Percentiles rank a stretch among this genome's conserved stretches.
These are phyloP conservation scores for Sporothrix schenckii DNA, from an alignment of 2,329 filamentous ascomycete species.

Conservation along the genomic window DNA sequence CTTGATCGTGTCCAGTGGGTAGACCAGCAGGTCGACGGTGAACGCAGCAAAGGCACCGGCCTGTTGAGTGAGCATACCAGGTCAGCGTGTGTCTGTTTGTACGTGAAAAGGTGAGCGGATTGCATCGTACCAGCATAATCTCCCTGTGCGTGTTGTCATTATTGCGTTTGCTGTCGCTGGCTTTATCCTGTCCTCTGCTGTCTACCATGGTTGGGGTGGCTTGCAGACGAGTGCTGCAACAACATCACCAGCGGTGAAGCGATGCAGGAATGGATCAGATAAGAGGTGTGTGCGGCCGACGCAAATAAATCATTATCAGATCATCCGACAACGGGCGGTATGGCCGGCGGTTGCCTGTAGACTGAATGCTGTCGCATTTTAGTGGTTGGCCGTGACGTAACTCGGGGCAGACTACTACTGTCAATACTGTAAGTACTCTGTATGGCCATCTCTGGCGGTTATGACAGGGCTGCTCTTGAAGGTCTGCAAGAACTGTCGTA, in stretches of 20 bases:
- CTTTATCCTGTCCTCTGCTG: not conserved
- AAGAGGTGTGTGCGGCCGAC: not conserved
- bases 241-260: not conserved
- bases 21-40: slow-evolving; percentile 81
- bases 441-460: no score
- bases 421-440: no score
- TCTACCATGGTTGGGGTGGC: slow-evolving; percentile 3
- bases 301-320: slow-evolving; percentile 1
- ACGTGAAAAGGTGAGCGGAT: not conserved
- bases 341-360: not conserved
- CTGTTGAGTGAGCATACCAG: slow-evolving; percentile 49
- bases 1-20: slow-evolving; percentile 87
- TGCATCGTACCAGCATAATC: slow-evolving; percentile 32
- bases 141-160: slow-evolving; percentile 33
- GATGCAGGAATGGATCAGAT: not conserved
- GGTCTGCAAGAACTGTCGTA: no score
- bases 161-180: not conserved
- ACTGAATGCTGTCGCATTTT: not conserved
- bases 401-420: not conserved
- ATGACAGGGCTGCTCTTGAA: no score
- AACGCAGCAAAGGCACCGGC: slow-evolving; percentile 85
- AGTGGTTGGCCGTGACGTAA: slow-evolving; percentile 17
- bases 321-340: not conserved
- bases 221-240: not conserved
- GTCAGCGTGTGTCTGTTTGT: not conserved